Base-by-base conservation (phyloP, 352 stramenopile species). In the Globisporangium paddicum region DNA sequence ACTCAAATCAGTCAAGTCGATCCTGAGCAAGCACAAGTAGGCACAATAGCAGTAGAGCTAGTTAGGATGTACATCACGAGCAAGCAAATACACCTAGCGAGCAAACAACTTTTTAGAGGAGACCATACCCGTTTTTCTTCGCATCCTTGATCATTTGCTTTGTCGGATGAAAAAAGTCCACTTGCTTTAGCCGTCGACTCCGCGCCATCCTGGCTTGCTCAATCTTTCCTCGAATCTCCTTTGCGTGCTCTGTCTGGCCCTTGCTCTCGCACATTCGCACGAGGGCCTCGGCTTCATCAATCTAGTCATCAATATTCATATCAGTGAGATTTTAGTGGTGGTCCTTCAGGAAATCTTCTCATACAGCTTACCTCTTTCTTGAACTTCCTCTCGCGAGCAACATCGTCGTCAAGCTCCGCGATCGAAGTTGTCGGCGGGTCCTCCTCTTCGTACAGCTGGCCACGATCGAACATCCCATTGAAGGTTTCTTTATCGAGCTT, bases 151-250 rank as follows among this genome's bases (percentile, higher is more conserved):
- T 90, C 83, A 95, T 95, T 37, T 89, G 73, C 0, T 57, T 42
- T 0, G 81, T 91, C 5, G 85, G 82, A 60, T 90, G 62, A 46
- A 90, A 92, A 49, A 95, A 93, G 51, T 90, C 79, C 28, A 90
- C 80, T 35, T 72, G 62, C 49, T 89, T 91, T 5, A 75, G 70
- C 8, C 69, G 73, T 14, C 75, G 67, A 55, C 61, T 62, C 18
- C 71, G 79, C 45, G 66, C 65, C 32, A 72, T 51, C 56, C 85
- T 87, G 35, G 77, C 74, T 19, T 87, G 58, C 0, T 67, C 68
- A 23, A 93, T 75, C 58, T 86, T 87, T 7, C 72, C 66, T 42
- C 75, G 66, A 25, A 95, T 87, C 58, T 91, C 81, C 14, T 69
- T 58, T 9, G 83, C 86, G 21, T 84, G 68, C 18, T 87, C 68